Evolutionary conservation across 805 yeast genomes (phyloP).

Genomic region (Myxozyma udenii): DNA sequence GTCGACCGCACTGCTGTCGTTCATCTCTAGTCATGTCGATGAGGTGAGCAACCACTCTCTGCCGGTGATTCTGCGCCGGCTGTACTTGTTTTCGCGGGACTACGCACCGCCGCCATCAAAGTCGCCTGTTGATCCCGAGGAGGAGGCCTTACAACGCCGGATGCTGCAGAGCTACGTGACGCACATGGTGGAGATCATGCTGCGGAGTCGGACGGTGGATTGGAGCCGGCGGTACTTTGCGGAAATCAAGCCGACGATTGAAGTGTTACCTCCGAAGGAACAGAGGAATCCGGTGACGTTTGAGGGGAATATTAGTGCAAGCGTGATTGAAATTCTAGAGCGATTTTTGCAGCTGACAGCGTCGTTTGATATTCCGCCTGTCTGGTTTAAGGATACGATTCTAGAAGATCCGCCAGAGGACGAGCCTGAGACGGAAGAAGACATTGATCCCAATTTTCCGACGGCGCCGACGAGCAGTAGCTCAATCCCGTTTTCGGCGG

Average conservation of each 20-base stretch:
- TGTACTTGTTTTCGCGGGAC: slow-evolving; percentile 55
- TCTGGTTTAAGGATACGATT: slow-evolving; percentile 44
- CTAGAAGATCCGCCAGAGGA: slow-evolving; percentile 35
- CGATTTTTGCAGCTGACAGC: slow-evolving; percentile 51
- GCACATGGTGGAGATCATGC: slow-evolving; percentile 46
- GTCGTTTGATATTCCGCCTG: slow-evolving; percentile 65
- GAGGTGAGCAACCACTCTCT: slow-evolving; percentile 37
- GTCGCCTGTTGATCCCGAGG: slow-evolving; percentile 44
- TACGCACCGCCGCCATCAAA: slow-evolving; percentile 47
- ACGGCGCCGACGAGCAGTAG: slow-evolving; percentile 18
- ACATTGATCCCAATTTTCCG: slow-evolving; percentile 39
- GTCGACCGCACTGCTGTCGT: slow-evolving; percentile 55
- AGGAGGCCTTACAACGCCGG: slow-evolving; percentile 53
- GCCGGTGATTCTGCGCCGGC: slow-evolving; percentile 55
- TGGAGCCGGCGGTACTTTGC: slow-evolving; percentile 38
- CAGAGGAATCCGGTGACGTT: slow-evolving; percentile 34
- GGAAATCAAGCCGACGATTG: slow-evolving; percentile 37
- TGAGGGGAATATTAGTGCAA: slow-evolving; percentile 25
- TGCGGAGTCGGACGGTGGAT: slow-evolving; percentile 35
- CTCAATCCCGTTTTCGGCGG: slow-evolving; percentile 34
- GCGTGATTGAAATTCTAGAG: slow-evolving; percentile 39
- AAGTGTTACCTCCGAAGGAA: slow-evolving; percentile 31
- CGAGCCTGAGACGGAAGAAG: slow-evolving; percentile 40
- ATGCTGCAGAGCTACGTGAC: slow-evolving; percentile 63
- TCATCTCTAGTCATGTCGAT: slow-evolving; percentile 46